Evolutionary conservation across 2,329 filamentous ascomycete species (phyloP).

Genomic region (Penicillium sp.): DNA sequence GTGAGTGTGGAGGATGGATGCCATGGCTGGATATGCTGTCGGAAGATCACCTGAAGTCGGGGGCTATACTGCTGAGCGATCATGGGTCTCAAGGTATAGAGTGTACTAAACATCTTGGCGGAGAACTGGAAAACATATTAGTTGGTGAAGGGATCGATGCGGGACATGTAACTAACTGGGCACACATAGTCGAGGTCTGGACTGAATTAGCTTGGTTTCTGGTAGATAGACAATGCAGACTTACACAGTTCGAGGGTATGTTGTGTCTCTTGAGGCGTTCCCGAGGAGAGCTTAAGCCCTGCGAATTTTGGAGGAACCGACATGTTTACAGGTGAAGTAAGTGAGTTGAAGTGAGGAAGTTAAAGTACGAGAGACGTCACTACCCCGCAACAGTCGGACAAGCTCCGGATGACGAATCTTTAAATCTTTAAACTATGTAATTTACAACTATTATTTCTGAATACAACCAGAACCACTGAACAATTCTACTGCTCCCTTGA

Average conservation of each 20-base stretch:
- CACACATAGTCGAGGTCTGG: slow-evolving; percentile 84
- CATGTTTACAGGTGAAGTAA: slow-evolving; percentile 40
- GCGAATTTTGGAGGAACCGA: slow-evolving; percentile 56
- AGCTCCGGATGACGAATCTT: not conserved
- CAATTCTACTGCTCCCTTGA: not conserved
- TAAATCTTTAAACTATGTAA: too few relatives aligned
- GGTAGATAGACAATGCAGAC: slow-evolving; percentile 10
- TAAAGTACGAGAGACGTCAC: not conserved
- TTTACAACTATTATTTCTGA: too few relatives aligned
- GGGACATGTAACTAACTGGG: slow-evolving; percentile 46
- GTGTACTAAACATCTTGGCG: slow-evolving; percentile 69
- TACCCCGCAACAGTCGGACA: not conserved
- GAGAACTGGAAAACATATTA: slow-evolving; percentile 46
- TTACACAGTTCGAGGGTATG: slow-evolving; percentile 40
- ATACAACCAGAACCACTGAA: not conserved
- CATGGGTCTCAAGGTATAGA: slow-evolving; percentile 63
- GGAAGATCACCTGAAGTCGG: slow-evolving; percentile 71
- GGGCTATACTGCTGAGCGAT: slow-evolving; percentile 56
- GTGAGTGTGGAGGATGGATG: slow-evolving; percentile 75
- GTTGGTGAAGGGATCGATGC: not conserved
- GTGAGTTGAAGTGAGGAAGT: too few relatives aligned
- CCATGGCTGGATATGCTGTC: slow-evolving; percentile 92
- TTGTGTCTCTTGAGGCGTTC: slow-evolving; percentile 17
- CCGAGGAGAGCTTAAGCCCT: slow-evolving; percentile 43
- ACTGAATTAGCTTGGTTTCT: slow-evolving; percentile 1